These are phyloP conservation scores for Cladophialophora carrionii DNA, from an alignment of 2,329 filamentous ascomycete genomes.

Conservation along the genomic window DNA sequence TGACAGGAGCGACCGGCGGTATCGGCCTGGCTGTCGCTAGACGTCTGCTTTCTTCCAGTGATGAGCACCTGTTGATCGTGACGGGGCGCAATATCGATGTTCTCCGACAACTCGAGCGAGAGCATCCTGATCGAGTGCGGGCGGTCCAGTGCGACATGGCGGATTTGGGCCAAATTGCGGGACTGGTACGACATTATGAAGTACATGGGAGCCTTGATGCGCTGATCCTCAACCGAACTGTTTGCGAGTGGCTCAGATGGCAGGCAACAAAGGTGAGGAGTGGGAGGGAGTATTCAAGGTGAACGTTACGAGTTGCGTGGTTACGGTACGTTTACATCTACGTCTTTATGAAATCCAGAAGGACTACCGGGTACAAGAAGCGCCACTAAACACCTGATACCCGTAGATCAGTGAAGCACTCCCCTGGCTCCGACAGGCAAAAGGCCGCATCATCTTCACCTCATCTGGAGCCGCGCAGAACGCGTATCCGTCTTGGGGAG, in stretches of 20 bases:
- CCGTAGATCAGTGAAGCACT: slow-evolving; percentile 70
- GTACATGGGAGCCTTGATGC: slow-evolving; percentile 76
- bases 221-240: slow-evolving; percentile 86
- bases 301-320: slow-evolving; percentile 83
- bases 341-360: not conserved
- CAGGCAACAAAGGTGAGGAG: slow-evolving; percentile 59
- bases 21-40: slow-evolving; percentile 65
- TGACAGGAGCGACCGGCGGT: slow-evolving; percentile 67
- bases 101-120: slow-evolving; percentile 57
- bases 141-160: slow-evolving; percentile 62
- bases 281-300: slow-evolving; percentile 78
- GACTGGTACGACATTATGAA: slow-evolving; percentile 66
- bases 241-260: slow-evolving; percentile 67
- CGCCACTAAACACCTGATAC: not conserved
- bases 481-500: slow-evolving; percentile 73
- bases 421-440: slow-evolving; percentile 66
- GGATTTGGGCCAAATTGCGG: slow-evolving; percentile 58
- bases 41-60: slow-evolving; percentile 58
- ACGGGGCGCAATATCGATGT: slow-evolving; percentile 60
- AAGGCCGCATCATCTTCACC: slow-evolving; percentile 74
- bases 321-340: slow-evolving; percentile 62
- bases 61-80: slow-evolving; percentile 60
- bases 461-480: slow-evolving; percentile 75
- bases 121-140: slow-evolving; percentile 60
- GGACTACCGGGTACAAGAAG: not conserved